Evolutionary conservation across 2,329 filamentous ascomycete species (phyloP), one percentile per base, ranked within the genome.

Genomic region (Botrytis deweyae): DNA sequence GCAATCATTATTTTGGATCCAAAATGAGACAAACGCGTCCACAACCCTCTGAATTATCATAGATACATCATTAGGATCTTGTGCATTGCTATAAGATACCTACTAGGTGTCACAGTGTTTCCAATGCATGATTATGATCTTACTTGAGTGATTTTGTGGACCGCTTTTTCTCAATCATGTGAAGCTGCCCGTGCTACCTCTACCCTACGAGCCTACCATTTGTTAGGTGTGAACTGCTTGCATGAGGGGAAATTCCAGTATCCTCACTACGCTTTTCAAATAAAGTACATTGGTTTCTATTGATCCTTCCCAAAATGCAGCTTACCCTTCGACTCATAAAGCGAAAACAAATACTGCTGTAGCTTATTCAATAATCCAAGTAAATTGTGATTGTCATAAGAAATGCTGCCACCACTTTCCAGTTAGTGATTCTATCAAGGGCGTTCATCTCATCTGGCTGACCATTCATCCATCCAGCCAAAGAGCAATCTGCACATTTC

Each of bases 331-430:
- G 38, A 69, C 20, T 44, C 25, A 44, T 58, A 55, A 38, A 49
- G 29, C 46, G 68, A 29, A 70, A 33, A 64, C 8, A 49, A 22
- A 18, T 22, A 4, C 8, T 67, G 64, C 38, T 33, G 16, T 63
- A 61, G 38, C 9, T 38, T 44, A 46, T 68, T 25, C 58, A 72
- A 29, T 33, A 42, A 46, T n/a, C 59, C 66, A 29, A 67, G 36
- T 38, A 33, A 64, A 70, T 70, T 36, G 29, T n/a, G 44, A 52
- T 68, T 68, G 58, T 46, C 72, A 62, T 44, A 29, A 46, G 72
- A 63, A 62, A 73, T 73, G 72, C 59, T 73, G 55, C 55, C 72
- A 70, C 44, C 52, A 70, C 42, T 70, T 52, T 52, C 29, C 38
- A 62, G 52, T 70, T 46, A 44, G 67, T 70, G 55, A 62, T 70